Evolutionary conservation across 1,139 yeast species (phyloP), one percentile per base, ranked within the genome.

Genomic region (Pneumocystis sp.): DNA sequence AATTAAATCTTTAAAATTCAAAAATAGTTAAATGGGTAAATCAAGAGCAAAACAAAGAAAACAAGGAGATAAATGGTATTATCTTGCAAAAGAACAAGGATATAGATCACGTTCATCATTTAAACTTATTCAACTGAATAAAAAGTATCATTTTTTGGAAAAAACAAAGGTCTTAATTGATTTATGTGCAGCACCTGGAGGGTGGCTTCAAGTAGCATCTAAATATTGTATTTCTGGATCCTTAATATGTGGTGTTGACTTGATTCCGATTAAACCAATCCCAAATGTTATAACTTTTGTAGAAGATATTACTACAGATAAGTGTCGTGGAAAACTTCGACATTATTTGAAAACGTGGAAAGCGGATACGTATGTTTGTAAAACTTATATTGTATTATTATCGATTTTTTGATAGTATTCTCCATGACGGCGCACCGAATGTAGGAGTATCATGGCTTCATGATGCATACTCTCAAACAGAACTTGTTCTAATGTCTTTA

Each of bases 361-460:
- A 73, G 99, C 98, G 0, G 97, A 95, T 74, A 89, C 64, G 39
- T 59, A 63, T 44, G 63, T 34, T 37, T 12, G 3, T 35, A 4
- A 17, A 21, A 12, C 21, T 25, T 59, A 3, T 42, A 59, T 25
- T 39, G 6, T 29, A 29, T 59, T 39, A 1, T 39, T 59, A 12
- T 63, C 21, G 19, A 63, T 8, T 63, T n/a, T 19, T 39, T 15
- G 3, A 40, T 57, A 66, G 96, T 0, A 97, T 93, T 34, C 79
- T 95, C 74, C 98, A 93, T 78, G 99, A 93, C 82, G 99, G 99
- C 85, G 99, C 99, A 37, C 99, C 99, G 37, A 95, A 93, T 74
- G 98, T 93, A 71, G 98, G 98, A 85, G 81, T 91, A 73, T 96
- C 96, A 34, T 95, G 98, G 98, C 93, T 89, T 40, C 98, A 95